These are phyloP conservation scores for Penicillium sp. DNA, from an alignment of 2,329 filamentous ascomycete genomes.

Conservation along the genomic window DNA sequence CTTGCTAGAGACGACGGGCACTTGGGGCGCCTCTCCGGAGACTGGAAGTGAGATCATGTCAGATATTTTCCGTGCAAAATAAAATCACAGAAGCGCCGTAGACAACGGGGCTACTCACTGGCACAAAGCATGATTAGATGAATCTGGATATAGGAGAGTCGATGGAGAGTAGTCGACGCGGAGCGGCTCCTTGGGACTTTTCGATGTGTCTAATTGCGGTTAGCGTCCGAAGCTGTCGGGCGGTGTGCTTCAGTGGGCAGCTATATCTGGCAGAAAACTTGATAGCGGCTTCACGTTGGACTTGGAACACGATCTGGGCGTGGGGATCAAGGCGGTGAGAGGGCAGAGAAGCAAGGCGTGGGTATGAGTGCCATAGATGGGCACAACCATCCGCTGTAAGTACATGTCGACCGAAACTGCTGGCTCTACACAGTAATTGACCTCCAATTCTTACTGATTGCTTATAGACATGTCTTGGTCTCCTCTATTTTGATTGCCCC, in stretches of 20 bases:
- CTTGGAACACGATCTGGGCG: too few species aligned
- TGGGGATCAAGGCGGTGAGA: neutral
- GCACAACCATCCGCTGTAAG: neutral
- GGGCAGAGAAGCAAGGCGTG: too few species aligned
- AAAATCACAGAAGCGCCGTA: conserved; percentile 10
- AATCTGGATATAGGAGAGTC: conserved; percentile 19
- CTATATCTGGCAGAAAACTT: neutral
- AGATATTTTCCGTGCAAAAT: conserved; percentile 9
- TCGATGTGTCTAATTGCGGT: conserved; percentile 32
- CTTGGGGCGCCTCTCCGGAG: conserved; percentile 92
- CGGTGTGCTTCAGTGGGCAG: conserved; percentile 10
- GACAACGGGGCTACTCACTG: conserved; percentile 50
- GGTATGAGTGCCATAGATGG: too few species aligned
- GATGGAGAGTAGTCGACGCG: conserved; percentile 28
- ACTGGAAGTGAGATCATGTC: conserved; percentile 53
- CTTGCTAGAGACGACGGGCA: conserved; percentile 91
- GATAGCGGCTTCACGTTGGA: too few species aligned
- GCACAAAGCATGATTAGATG: conserved; percentile 56
- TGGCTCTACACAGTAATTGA: neutral
- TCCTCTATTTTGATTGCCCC: neutral
- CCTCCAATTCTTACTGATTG: neutral
- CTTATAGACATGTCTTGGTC: neutral
- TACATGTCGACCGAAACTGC: neutral
- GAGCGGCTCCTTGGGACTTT: conserved; percentile 38
- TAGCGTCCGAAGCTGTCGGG: conserved; percentile 30